Base-by-base conservation (phyloP, 805 yeast genomes). In the Candida lessepsii region DNA sequence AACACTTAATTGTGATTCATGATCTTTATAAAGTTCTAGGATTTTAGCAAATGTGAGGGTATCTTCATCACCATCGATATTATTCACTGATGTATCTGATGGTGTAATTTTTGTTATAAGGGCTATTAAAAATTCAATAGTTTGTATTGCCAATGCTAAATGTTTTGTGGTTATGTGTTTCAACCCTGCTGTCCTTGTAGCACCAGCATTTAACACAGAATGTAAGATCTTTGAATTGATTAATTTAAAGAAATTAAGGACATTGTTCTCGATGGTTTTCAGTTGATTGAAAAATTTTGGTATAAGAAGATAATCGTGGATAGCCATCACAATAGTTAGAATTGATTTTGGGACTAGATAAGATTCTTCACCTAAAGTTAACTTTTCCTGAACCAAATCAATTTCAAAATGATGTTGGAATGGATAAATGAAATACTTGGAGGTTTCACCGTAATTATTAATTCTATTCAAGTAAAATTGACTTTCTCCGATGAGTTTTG, bases 81-180 rank as follows among this genome's bases (percentile, higher is more conserved):
- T 14, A 6, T 3, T 7, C 35, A 45, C 37, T 19, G 42, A 43
- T 24, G 25, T 7, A 36, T 45, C 37, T 19, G 42, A 43, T 24
- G 25, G 41, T 8, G 44, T 29, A 4, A 41, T 13, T 9, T 11
- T 10, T 0, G 54, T 49, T 15, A 74, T 58, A 17, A 81, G 57
- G 21, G 71, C 63, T 6, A 54, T 52, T 35, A 52, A 45, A 45
- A 67, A 68, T 40, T 78, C 78, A 21, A 84, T 63, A n/a, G 80
- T 67, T 52, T 84, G 87, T 4, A 82, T 76, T 26, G 85, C 77
- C 28, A 83, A 67, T 0, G 88, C 81, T 37, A 84, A 55, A 56
- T 84, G 86, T 48, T 80, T 80, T 1, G 88, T 82, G 3, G 86
- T 80, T 37, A 85, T 83, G 52, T 83, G 89, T 47, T 75, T 79